Percentiles rank a stretch among this genome's conserved stretches.
Conservation (phyloP, 1,284 basidiomycete species). For the Xerocomus nothofagi region DNA sequence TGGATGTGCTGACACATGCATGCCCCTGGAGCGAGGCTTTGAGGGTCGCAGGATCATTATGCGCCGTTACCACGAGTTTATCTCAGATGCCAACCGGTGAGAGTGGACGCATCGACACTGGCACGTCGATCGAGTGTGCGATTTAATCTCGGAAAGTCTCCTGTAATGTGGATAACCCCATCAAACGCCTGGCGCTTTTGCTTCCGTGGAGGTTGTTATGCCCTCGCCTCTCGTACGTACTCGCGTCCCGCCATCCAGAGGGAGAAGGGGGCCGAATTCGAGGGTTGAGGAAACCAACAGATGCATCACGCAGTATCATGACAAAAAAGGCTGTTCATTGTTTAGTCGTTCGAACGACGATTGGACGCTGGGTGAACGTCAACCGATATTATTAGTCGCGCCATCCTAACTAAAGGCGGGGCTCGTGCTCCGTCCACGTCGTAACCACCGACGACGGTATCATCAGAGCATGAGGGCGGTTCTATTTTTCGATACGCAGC, state of each 20-base stretch:
- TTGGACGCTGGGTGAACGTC: slow-evolving; percentile 5
- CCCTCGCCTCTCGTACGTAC: slow-evolving; percentile 16
- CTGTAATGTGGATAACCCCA: slow-evolving; percentile 14
- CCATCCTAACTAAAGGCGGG: slow-evolving; percentile 10
- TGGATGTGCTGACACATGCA: slow-evolving; percentile 29
- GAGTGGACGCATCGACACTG: slow-evolving; percentile 15
- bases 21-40: slow-evolving; percentile 26
- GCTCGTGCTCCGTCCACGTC: slow-evolving; percentile 2
- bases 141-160: slow-evolving; percentile 28
- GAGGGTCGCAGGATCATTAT: slow-evolving; percentile 30
- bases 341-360: slow-evolving; percentile 6
- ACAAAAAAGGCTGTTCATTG: slow-evolving; percentile 4
- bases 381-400: slow-evolving; percentile 13
- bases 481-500: not conserved
- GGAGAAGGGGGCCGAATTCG: slow-evolving; percentile 10
- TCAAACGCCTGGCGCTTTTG: slow-evolving; percentile 5
- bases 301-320: slow-evolving; percentile 17
- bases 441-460: not conserved
- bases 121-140: slow-evolving; percentile 29
- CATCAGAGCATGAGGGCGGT: not conserved
- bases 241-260: slow-evolving; percentile 8
- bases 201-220: slow-evolving; percentile 14
- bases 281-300: not conserved
- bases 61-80: slow-evolving; percentile 34
- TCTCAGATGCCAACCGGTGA: slow-evolving; percentile 29